Conservation (phyloP, 2,329 filamentous ascomycete species). For the Aspergillus tubingensis region DNA sequence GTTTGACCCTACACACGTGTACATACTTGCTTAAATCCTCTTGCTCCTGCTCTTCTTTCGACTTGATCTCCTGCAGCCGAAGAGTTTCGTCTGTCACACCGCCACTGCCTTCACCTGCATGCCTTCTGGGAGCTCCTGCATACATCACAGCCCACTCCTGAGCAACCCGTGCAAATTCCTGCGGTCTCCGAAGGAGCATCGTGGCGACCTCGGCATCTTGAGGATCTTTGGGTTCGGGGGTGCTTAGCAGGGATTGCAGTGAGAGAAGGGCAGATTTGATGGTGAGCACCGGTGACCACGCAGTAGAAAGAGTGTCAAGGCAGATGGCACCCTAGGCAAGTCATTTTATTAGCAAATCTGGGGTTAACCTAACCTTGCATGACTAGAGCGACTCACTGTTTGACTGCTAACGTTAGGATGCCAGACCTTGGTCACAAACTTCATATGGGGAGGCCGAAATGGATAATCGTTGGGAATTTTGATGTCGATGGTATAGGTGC, state of each 20-base stretch:
- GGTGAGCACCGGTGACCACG: conserved; percentile 94
- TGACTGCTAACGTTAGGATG: conserved; percentile 96
- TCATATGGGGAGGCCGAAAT: conserved; percentile 89
- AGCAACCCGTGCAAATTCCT: conserved; percentile 77
- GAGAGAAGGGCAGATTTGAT: conserved; percentile 95
- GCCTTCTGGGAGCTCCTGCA: conserved; percentile 70
- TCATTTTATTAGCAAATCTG: not conserved
- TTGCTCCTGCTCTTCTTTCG: conserved; percentile 59
- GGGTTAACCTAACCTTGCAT: too few relatives aligned
- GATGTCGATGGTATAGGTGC: conserved; percentile 80
- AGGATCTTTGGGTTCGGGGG: conserved; percentile 91
- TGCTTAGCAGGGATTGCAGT: conserved; percentile 87
- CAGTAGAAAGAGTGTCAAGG: conserved; percentile 82
- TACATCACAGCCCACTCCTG: conserved; percentile 87
- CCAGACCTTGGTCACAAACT: conserved; percentile 91
- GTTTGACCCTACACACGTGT: not conserved
- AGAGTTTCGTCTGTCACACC: conserved; percentile 56
- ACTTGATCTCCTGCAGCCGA: conserved; percentile 55
- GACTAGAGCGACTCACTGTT: conserved; percentile 62
- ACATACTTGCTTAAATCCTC: conserved; percentile 57
- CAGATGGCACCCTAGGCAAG: conserved; percentile 82
- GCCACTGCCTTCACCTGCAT: conserved; percentile 56
- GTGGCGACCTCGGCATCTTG: conserved; percentile 94
- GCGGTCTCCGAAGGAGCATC: conserved; percentile 79
- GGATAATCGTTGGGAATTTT: conserved; percentile 86